Evolutionary conservation across 441 rosid genomes (phyloP).

Genomic region (Populus hybrid): DNA sequence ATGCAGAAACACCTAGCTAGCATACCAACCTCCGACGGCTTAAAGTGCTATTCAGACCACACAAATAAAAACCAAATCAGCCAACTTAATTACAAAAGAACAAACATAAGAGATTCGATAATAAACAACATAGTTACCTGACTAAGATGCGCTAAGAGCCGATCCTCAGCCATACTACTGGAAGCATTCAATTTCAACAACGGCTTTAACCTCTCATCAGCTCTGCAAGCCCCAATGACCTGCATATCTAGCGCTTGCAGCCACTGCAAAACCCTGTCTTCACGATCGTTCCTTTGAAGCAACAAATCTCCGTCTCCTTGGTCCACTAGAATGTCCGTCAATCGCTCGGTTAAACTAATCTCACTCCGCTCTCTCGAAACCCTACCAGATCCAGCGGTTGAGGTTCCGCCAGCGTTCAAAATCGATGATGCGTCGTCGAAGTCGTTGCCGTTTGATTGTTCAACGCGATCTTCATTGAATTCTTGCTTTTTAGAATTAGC

Average conservation of each 20-base stretch:
- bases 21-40: conserved; percentile 86
- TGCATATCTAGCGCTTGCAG: conserved; percentile 87
- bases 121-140: conserved; percentile 41
- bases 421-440: conserved; percentile 31
- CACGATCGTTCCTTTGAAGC: conserved; percentile 55
- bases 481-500: conserved; percentile 44
- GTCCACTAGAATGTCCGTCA: conserved; percentile 47
- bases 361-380: conserved; percentile 29
- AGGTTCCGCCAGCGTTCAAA: conserved; percentile 30
- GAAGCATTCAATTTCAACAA: conserved; percentile 67
- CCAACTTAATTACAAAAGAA: conserved; percentile 3
- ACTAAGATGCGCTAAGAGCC: conserved; percentile 71
- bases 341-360: conserved; percentile 51
- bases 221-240: conserved; percentile 91
- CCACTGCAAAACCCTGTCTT: conserved; percentile 80
- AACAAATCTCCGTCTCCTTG: conserved; percentile 64
- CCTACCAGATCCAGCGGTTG: conserved; percentile 41
- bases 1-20: conserved; percentile 89
- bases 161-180: conserved; percentile 68
- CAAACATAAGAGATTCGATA: not conserved
- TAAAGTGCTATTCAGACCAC: conserved; percentile 55
- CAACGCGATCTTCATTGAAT: conserved; percentile 32
- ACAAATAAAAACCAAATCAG: too few species aligned
- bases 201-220: conserved; percentile 90
- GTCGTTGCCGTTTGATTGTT: conserved; percentile 40